Evolutionary conservation across 1,139 yeast species (phyloP), one percentile per base, ranked within the genome.

Genomic region (Taphrina deformans): DNA sequence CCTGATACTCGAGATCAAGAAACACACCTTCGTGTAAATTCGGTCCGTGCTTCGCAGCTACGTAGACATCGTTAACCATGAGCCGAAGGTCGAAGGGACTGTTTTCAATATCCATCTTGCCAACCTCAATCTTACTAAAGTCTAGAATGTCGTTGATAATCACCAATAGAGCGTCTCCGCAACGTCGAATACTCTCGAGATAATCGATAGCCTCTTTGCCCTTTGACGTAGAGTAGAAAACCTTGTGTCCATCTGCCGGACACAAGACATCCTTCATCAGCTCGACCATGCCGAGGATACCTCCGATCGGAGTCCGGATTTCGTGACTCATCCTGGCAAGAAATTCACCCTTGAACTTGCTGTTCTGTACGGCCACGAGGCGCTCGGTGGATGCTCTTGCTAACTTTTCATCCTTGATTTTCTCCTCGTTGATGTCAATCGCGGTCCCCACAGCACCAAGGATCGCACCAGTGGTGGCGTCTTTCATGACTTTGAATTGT

Each of bases 321-420:
- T 91, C 97, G 74, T 91, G 97, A 0, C 96, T 89, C 67, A 90
- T 91, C 74, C 91, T 90, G 9, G 97, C 96, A 72, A 91, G 86
- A 74, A 91, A 91, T 14, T 89, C 93, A 0, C 96, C 88, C 73
- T 90, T 90, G 31, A 96, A 93, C 72, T 89, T 96, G 75, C 88
- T 89, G 1, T 96, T 96, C 51, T 89, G 83, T 76, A 89, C 96
- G 0, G 96, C 96, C 72, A 88, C 90, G 53, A 88, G 53, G 9
- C 65, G 52, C 3, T 61, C 65, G 21, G 65, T 84, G 71, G 89
- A 89, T 7, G 93, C 91, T 2, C 88, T 89, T 73, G 89, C 95
- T 64, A 90, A 78, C 74, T 89, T 73, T 56, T 72, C 71, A 88
- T 86, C 73, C 83, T 79, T 75, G 53, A 71, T 68, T 66, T 72